phyloP scores from a whole-genome alignment of 2,329 filamentous ascomycete species.

The Pseudogymnoascus sp. region DNA sequence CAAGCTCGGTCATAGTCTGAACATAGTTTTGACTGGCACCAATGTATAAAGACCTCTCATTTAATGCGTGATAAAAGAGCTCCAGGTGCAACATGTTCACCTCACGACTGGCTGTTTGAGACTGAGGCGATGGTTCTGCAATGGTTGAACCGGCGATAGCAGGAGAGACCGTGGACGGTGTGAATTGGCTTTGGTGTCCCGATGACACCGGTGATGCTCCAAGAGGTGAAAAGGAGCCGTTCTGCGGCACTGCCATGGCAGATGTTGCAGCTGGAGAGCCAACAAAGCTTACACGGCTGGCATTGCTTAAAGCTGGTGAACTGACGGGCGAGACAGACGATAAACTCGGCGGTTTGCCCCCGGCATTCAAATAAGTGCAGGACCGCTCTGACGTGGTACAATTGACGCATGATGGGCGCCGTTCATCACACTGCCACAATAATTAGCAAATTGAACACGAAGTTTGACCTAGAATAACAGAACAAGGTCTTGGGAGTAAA shows the following conservation, averaged over 20 bases:
- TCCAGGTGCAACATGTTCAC: conserved; percentile 35
- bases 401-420: conserved; percentile 28
- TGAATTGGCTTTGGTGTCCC: background rate
- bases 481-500: conserved; percentile 8
- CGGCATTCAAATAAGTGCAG: conserved; percentile 14
- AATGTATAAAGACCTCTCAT: background rate
- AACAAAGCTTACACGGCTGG: background rate
- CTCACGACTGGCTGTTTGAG: conserved; percentile 4
- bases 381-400: conserved; percentile 22
- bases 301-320: background rate
- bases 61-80: conserved; percentile 32
- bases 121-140: background rate
- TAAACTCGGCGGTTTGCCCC: background rate
- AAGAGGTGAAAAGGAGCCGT: background rate
- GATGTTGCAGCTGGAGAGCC: background rate
- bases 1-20: background rate
- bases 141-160: background rate
- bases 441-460: background rate
- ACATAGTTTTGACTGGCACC: background rate
- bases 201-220: background rate
- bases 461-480: background rate
- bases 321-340: background rate
- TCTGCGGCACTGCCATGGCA: background rate
- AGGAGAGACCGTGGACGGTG: background rate
- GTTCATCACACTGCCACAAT: conserved; percentile 29